phyloP scores from a whole-genome alignment of 108 stramenopile species.

The Seminavis robusta region DNA sequence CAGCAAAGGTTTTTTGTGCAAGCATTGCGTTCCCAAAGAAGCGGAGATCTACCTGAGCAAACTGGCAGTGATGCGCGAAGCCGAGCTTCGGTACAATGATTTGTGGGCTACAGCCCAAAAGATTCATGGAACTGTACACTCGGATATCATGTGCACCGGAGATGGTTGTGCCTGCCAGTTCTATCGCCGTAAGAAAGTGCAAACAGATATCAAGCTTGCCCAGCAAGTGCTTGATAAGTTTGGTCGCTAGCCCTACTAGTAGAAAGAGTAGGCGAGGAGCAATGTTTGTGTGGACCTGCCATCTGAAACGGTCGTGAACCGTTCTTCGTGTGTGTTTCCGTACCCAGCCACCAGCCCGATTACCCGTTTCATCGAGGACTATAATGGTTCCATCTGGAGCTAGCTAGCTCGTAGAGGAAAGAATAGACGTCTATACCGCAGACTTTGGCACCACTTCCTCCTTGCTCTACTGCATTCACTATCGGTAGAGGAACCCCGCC shows the following conservation, averaged over 20 bases:
- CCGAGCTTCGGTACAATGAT: conserved; percentile 81
- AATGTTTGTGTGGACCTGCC: background rate
- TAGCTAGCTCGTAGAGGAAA: too few relatives aligned
- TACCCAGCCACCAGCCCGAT: too few relatives aligned
- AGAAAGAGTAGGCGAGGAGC: background rate
- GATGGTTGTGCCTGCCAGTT: conserved; percentile 98
- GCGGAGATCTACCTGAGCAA: conserved; percentile 92
- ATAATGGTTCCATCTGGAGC: too few relatives aligned
- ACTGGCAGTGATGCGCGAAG: conserved; percentile 74
- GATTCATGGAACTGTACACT: conserved; percentile 97
- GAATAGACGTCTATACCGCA: too few relatives aligned
- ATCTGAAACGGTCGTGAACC: too few relatives aligned
- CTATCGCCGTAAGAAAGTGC: conserved; percentile 98
- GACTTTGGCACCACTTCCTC: too few relatives aligned
- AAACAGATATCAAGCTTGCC: conserved; percentile 89
- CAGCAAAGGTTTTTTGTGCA: conserved; percentile 87
- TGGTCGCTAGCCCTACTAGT: conserved; percentile 74
- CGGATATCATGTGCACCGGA: conserved; percentile 97
- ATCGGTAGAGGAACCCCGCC: too few relatives aligned
- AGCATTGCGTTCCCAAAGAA: conserved; percentile 82
- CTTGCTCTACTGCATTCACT: too few relatives aligned
- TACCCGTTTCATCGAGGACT: too few relatives aligned
- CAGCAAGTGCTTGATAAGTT: conserved; percentile 92
- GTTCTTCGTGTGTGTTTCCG: too few relatives aligned
- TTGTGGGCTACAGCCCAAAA: conserved; percentile 95